Percentiles rank a stretch among this genome's conserved stretches.
Evolutionary conservation across 2,329 filamentous ascomycete species (phyloP).

Genomic region (Microcyclospora tardicrescens): DNA sequence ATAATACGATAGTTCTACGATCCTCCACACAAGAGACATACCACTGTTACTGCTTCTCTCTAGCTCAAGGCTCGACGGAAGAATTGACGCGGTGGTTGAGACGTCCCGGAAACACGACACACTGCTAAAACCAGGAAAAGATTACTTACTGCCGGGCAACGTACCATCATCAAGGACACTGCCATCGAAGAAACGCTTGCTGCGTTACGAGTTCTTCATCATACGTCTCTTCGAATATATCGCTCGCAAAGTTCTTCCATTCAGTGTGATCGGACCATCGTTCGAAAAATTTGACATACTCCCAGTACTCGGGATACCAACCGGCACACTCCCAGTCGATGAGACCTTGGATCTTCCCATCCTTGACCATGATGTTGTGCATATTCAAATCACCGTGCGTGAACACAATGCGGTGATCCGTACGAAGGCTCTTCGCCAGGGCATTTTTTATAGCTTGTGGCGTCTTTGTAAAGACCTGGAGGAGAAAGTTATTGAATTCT

Average conservation of each 20-base stretch:
- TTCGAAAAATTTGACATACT: conserved; percentile 12
- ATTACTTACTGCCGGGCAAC: too few relatives aligned
- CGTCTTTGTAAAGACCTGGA: conserved; percentile 3
- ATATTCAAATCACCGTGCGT: conserved; percentile 12
- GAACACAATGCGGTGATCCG: conserved; percentile 5
- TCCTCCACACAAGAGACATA: too few relatives aligned
- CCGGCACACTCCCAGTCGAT: conserved; percentile 13
- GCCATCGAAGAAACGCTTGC: conserved; percentile 2
- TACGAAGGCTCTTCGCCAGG: conserved; percentile 1
- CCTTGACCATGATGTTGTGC: conserved; percentile 10
- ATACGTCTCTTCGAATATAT: conserved; percentile 4
- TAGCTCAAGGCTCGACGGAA: too few relatives aligned
- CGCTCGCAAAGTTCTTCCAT: conserved; percentile 6
- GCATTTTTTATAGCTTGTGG: conserved; percentile 3
- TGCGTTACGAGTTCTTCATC: conserved; percentile 3
- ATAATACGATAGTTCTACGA: too few relatives aligned
- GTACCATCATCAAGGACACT: too few relatives aligned
- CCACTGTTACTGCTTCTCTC: too few relatives aligned
- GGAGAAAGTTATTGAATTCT: conserved; percentile 7
- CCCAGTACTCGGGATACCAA: conserved; percentile 13
- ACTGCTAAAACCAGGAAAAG: too few relatives aligned
- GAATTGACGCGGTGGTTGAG: too few relatives aligned
- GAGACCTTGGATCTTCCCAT: conserved; percentile 5
- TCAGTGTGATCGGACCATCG: conserved; percentile 4
- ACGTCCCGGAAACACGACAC: too few relatives aligned